A percentile compares a stretch with the other conserved stretches of the same genome.
Conservation (phyloP, 352 stramenopile genomes). For the Phytophthora pistaciae region DNA sequence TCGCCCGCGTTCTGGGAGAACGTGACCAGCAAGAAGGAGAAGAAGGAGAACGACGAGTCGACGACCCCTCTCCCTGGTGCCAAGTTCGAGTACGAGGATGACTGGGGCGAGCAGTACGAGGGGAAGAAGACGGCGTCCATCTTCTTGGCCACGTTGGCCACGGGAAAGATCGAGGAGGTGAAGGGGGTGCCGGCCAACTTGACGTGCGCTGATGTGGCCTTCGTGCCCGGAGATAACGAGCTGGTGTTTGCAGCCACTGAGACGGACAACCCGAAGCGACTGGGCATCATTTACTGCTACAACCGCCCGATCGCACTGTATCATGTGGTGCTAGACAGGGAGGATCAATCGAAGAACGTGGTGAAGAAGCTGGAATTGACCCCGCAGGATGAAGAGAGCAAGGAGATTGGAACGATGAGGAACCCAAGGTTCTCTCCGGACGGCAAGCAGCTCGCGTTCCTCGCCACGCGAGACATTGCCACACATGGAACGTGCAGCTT, state of each 20-base stretch:
- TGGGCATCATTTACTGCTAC: constrained; percentile 91
- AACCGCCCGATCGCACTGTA: constrained; percentile 82
- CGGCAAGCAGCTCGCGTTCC: constrained; percentile 72
- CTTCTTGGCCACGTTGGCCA: constrained; percentile 72
- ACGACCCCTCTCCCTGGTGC: constrained; percentile 34
- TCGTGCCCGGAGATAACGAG: constrained; percentile 60
- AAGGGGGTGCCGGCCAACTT: constrained; percentile 63
- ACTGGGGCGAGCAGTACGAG: constrained; percentile 90
- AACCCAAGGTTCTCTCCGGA: constrained; percentile 76
- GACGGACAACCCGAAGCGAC: constrained; percentile 59
- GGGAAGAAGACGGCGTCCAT: constrained; percentile 75
- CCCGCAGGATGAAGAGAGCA: constrained; percentile 43
- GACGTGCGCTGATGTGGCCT: constrained; percentile 74
- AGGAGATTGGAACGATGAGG: constrained; percentile 57
- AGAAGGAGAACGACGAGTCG: constrained; percentile 25
- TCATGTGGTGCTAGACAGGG: constrained; percentile 42
- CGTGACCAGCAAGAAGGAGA: constrained; percentile 53
- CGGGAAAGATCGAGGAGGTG: constrained; percentile 70
- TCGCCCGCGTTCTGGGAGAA: constrained; percentile 66
- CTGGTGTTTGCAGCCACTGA: constrained; percentile 76
- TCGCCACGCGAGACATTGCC: constrained; percentile 69
- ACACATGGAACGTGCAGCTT: constrained; percentile 84
- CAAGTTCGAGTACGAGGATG: constrained; percentile 80
- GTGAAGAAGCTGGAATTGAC: constrained; percentile 55
- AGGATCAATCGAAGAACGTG: constrained; percentile 33